These are phyloP conservation scores for Heterobasidion annosum DNA, from an alignment of 1,284 basidiomycete species.

Conservation along the genomic window DNA sequence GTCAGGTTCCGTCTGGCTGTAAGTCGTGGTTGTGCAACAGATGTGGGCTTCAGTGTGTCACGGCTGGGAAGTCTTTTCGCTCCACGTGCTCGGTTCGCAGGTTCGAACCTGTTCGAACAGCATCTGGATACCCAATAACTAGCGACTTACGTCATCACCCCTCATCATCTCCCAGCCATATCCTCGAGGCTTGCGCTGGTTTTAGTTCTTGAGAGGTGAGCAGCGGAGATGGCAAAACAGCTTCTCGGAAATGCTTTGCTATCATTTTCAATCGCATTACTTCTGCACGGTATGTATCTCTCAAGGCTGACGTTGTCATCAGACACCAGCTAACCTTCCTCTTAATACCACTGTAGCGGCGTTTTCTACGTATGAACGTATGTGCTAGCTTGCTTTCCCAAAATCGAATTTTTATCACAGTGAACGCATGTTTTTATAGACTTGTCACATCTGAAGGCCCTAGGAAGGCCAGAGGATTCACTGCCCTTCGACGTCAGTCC, in stretches of 20 bases:
- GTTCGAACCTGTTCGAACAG: too few species aligned
- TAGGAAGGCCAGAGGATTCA: slow-evolving; percentile 57
- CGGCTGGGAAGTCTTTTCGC: too few species aligned
- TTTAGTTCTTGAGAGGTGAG: neutral
- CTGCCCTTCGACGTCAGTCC: slow-evolving; percentile 53
- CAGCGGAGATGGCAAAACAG: neutral
- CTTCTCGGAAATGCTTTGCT: neutral
- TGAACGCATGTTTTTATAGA: slow-evolving; percentile 30
- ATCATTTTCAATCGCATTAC: neutral
- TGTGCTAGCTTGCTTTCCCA: slow-evolving; percentile 16
- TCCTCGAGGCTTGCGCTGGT: neutral
- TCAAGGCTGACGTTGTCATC: neutral
- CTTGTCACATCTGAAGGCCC: slow-evolving; percentile 63
- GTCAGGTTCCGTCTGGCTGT: neutral
- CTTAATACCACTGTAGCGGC: slow-evolving; percentile 26
- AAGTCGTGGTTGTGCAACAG: neutral
- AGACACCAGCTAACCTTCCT: neutral
- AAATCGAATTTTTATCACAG: slow-evolving; percentile 6
- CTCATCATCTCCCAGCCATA: too few species aligned
- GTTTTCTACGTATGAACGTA: slow-evolving; percentile 58
- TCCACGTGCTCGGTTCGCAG: too few species aligned
- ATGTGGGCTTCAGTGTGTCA: neutral
- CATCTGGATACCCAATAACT: too few species aligned
- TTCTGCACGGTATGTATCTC: neutral
- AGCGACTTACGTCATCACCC: too few species aligned